phyloP scores from a whole-genome alignment of 495 filamentous ascomycete species.

The Neurospora tetraspora region DNA sequence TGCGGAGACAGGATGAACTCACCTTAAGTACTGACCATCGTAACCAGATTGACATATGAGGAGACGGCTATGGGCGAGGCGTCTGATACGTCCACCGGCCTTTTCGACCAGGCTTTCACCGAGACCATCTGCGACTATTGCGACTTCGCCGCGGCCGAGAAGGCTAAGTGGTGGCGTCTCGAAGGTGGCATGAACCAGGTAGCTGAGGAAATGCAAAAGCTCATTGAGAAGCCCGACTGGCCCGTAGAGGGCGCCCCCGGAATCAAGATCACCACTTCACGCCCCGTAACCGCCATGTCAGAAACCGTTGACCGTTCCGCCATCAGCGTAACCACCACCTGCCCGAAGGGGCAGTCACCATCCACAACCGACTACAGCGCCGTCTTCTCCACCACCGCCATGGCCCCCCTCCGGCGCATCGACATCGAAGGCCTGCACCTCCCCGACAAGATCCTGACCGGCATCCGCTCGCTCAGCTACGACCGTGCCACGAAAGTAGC shows the following conservation, averaged over 20 bases:
- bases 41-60: too few relatives aligned
- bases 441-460: constrained; percentile 11
- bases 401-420: constrained; percentile 20
- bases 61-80: constrained; percentile 4
- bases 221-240: neutral
- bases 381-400: constrained; percentile 22
- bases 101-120: constrained; percentile 27
- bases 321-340: neutral
- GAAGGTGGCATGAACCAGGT: constrained; percentile 1
- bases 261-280: constrained; percentile 8
- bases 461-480: constrained; percentile 22
- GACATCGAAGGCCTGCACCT: constrained; percentile 15
- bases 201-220: neutral
- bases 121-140: constrained; percentile 26
- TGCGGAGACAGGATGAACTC: too few relatives aligned
- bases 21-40: too few relatives aligned
- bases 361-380: constrained; percentile 12
- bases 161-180: neutral
- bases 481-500: constrained; percentile 24
- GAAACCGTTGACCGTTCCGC: neutral
- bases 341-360: neutral
- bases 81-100: constrained; percentile 14
- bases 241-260: neutral
- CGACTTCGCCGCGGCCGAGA: constrained; percentile 14
- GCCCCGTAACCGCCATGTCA: constrained; percentile 14